Conservation (phyloP, 192 early-diverging fungal genomes). For the Phycomyces nitens region DNA sequence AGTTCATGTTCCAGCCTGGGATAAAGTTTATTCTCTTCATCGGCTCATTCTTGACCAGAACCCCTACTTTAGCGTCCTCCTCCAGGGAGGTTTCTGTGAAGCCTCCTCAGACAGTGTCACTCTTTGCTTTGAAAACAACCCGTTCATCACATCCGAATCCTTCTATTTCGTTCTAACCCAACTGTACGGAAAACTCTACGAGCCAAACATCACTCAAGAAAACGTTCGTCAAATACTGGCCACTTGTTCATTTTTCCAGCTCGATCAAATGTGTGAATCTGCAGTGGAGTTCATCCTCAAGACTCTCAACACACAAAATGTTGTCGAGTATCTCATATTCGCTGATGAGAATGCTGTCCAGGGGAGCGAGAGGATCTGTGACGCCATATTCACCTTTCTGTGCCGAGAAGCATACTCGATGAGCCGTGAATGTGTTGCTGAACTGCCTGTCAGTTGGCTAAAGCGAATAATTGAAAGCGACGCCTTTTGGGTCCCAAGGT, state of each 20-base stretch:
- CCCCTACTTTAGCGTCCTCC: conserved; percentile 43
- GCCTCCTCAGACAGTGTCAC: conserved; percentile 22
- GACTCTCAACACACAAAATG: conserved; percentile 29
- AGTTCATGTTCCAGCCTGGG: conserved; percentile 39
- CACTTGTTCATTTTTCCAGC: conserved; percentile 44
- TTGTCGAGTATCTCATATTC: conserved; percentile 42
- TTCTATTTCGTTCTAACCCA: conserved; percentile 49
- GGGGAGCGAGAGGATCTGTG: conserved; percentile 41
- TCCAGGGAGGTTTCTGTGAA: conserved; percentile 50
- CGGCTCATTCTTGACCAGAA: conserved; percentile 52
- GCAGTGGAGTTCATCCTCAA: conserved; percentile 33
- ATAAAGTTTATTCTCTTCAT: conserved; percentile 48
- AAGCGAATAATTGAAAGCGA: conserved; percentile 43
- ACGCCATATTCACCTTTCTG: conserved; percentile 48
- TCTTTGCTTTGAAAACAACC: conserved; percentile 48
- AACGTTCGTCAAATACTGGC: conserved; percentile 48
- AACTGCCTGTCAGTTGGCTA: conserved; percentile 42
- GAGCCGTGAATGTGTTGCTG: conserved; percentile 32
- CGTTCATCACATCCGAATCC: conserved; percentile 44
- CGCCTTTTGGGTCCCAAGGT: conserved; percentile 57
- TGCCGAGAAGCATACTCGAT: conserved; percentile 51
- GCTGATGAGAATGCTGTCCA: conserved; percentile 38
- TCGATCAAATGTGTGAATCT: conserved; percentile 42
- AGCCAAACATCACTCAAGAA: conserved; percentile 25
- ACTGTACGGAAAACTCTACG: conserved; percentile 48